Conservation (phyloP, 83 land plant species). For the Diphasiastrum complanatum region DNA sequence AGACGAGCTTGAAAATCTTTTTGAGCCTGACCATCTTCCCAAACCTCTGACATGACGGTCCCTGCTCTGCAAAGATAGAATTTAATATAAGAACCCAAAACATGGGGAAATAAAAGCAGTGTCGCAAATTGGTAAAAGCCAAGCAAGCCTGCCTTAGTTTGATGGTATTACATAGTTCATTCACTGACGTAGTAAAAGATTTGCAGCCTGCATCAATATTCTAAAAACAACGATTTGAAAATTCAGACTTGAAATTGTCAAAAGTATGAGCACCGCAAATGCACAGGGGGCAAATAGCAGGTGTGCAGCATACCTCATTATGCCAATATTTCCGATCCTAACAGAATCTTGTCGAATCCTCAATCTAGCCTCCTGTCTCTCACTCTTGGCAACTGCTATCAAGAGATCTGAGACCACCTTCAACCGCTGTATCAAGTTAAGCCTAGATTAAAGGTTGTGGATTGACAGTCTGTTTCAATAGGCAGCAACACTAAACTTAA, state of each 20-base stretch:
- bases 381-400: constrained; percentile 81
- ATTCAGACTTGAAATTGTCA: not conserved
- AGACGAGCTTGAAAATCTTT: constrained; percentile 83
- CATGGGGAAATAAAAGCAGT: not conserved
- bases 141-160: not conserved
- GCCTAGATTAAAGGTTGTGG: too few relatives aligned
- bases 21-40: constrained; percentile 95
- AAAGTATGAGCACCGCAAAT: not conserved
- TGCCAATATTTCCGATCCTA: constrained; percentile 81
- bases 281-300: not conserved
- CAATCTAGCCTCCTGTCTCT: constrained; percentile 79
- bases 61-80: constrained; percentile 57
- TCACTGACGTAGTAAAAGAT: too few relatives aligned
- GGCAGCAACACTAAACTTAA: too few relatives aligned
- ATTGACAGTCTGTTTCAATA: too few relatives aligned
- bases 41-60: constrained; percentile 79
- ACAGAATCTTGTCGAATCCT: constrained; percentile 76
- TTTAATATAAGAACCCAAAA: not conserved
- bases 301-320: constrained; percentile 55
- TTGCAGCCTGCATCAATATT: too few relatives aligned
- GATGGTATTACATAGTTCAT: too few relatives aligned
- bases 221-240: too few relatives aligned
- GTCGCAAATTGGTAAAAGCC: not conserved
- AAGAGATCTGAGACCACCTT: constrained; percentile 79
- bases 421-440: constrained; percentile 57